Evolutionary conservation across 2,329 filamentous ascomycete species (phyloP).

Genomic region (Aureobasidium musti): DNA sequence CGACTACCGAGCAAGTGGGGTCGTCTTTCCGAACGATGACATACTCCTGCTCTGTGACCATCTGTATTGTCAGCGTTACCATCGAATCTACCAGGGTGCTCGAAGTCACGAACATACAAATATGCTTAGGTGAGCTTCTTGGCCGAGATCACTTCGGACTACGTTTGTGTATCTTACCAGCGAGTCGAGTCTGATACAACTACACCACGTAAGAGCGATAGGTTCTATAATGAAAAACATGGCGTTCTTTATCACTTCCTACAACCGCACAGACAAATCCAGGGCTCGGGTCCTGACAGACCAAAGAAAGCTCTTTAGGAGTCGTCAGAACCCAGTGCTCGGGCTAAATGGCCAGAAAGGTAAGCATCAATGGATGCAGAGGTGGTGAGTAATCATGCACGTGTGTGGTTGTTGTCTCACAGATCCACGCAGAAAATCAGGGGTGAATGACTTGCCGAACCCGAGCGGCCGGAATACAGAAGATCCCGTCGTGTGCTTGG

Average conservation of each 20-base stretch:
- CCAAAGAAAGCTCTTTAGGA: neutral
- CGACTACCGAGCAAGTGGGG: neutral
- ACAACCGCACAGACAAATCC: neutral
- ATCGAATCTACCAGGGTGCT: neutral
- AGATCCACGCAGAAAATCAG: neutral
- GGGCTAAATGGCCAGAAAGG: neutral
- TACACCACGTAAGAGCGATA: neutral
- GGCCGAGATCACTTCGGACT: neutral
- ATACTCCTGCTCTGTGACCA: conserved; percentile 5
- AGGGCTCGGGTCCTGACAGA: conserved; percentile 1
- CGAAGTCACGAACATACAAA: neutral
- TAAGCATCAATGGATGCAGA: neutral
- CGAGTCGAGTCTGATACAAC: neutral
- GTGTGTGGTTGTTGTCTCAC: neutral
- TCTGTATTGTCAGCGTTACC: neutral
- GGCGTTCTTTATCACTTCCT: neutral
- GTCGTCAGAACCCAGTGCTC: neutral
- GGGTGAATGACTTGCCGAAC: neutral
- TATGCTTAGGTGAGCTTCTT: conserved; percentile 6
- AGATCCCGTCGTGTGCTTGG: conserved; percentile 22
- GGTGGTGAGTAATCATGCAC: conserved; percentile 8
- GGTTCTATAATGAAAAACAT: neutral
- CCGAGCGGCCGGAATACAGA: conserved; percentile 14
- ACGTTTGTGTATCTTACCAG: neutral
- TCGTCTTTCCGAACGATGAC: neutral